Evolutionary conservation across 139 green algal species (phyloP).

Genomic region (Cymbomonas tetramitiformis): DNA sequence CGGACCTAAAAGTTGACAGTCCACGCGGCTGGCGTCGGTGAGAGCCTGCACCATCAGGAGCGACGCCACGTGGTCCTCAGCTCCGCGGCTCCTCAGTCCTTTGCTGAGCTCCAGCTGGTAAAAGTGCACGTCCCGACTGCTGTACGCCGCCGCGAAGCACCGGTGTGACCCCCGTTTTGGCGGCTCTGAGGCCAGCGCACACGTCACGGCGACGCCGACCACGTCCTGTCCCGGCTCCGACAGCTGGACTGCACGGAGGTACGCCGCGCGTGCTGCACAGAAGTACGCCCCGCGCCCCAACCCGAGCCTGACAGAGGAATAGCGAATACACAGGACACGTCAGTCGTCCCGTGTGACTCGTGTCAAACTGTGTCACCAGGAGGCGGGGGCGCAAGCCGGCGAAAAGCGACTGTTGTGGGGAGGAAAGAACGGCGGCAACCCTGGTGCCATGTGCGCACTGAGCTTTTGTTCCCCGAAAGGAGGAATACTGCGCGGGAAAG

Average conservation of each 20-base stretch:
- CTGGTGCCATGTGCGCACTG: too few relatives aligned
- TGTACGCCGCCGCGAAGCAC: conserved; percentile 35
- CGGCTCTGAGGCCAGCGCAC: conserved; percentile 46
- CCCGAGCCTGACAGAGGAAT: too few relatives aligned
- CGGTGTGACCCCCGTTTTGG: conserved; percentile 52
- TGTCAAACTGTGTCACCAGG: too few relatives aligned
- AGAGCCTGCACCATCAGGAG: conserved; percentile 37
- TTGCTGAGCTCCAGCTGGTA: conserved; percentile 41
- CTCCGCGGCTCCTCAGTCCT: conserved; percentile 31
- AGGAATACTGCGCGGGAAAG: too few relatives aligned
- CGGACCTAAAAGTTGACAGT: not conserved
- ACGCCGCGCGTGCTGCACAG: conserved; percentile 48
- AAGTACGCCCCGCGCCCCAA: too few relatives aligned
- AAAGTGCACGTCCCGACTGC: not conserved
- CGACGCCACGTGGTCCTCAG: conserved; percentile 45
- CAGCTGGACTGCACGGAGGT: conserved; percentile 39
- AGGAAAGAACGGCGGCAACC: too few relatives aligned
- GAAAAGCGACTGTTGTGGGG: too few relatives aligned
- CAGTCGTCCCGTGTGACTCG: too few relatives aligned
- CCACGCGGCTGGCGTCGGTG: conserved; percentile 1
- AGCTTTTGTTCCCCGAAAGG: too few relatives aligned
- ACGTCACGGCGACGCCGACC: conserved; percentile 50
- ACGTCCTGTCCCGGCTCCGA: conserved; percentile 37
- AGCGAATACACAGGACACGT: too few relatives aligned
- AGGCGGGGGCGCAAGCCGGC: too few relatives aligned